A percentile compares a stretch with the other conserved stretches of the same genome.
Conservation (phyloP, 1,284 basidiomycete species). For the Pyrrhoderma lamaoense region DNA sequence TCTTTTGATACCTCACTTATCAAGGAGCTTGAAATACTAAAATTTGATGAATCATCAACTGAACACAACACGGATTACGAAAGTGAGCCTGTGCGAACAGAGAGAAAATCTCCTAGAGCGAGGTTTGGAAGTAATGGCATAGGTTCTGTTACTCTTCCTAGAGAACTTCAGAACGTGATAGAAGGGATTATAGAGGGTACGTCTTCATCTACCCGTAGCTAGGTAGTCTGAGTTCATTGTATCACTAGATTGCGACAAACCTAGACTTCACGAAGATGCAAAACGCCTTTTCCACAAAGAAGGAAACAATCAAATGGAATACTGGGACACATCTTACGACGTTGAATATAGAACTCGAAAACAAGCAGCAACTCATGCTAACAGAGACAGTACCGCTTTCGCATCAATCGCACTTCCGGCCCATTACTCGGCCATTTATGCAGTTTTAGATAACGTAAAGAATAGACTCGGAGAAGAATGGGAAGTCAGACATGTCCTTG, state of each 20-base stretch:
- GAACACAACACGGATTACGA: constrained; percentile 26
- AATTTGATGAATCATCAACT: constrained; percentile 24
- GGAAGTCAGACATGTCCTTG: constrained; percentile 52
- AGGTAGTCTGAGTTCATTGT: constrained; percentile 7
- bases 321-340: constrained; percentile 50
- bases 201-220: constrained; percentile 19
- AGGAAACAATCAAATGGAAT: constrained; percentile 26
- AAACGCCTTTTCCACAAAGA: constrained; percentile 53
- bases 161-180: constrained; percentile 58
- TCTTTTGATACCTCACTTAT: constrained; percentile 11
- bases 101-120: constrained; percentile 75
- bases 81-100: constrained; percentile 31
- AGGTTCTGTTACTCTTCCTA: constrained; percentile 62
- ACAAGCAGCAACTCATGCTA: constrained; percentile 49
- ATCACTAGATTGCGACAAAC: constrained; percentile 52
- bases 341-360: constrained; percentile 50
- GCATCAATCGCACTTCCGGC: constrained; percentile 67
- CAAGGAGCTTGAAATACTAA: constrained; percentile 50
- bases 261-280: constrained; percentile 57
- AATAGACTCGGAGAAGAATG: constrained; percentile 53
- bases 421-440: constrained; percentile 65
- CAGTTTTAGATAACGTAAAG: constrained; percentile 59
- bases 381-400: constrained; percentile 68
- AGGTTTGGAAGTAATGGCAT: constrained; percentile 66
- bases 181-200: constrained; percentile 52